Conservation (phyloP, 805 yeast genomes). For the Scheffersomyces spartinae region DNA sequence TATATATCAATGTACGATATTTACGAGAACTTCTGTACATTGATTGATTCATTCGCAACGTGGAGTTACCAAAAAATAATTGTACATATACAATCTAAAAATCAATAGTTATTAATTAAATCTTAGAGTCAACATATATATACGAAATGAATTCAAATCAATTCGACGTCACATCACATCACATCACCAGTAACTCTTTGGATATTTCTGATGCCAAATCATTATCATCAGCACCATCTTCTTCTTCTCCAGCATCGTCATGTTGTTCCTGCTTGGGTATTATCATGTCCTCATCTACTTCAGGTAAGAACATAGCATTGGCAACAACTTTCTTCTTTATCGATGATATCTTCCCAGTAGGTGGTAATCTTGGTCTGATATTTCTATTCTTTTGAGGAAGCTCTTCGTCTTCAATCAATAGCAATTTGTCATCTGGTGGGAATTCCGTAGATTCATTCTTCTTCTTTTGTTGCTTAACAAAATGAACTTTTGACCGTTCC, state of each 20-base stretch:
- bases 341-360: constrained; percentile 73
- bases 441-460: constrained; percentile 27
- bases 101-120: no score
- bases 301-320: constrained; percentile 43
- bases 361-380: constrained; percentile 73
- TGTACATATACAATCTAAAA: no score
- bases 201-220: background rate
- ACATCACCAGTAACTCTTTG: no score
- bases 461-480: constrained; percentile 26
- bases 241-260: background rate
- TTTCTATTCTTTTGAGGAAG: constrained; percentile 70
- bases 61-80: no score
- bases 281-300: constrained; percentile 8
- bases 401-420: constrained; percentile 67
- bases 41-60: no score
- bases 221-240: background rate
- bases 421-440: constrained; percentile 26
- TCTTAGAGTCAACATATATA: no score
- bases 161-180: no score
- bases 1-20: no score
- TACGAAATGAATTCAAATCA: no score
- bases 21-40: no score
- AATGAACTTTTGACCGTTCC: constrained; percentile 33
- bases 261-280: background rate
- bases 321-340: constrained; percentile 53